Base-by-base conservation (phyloP, 1,284 basidiomycete species). In the Cutaneotrichosporon curvatum region DNA sequence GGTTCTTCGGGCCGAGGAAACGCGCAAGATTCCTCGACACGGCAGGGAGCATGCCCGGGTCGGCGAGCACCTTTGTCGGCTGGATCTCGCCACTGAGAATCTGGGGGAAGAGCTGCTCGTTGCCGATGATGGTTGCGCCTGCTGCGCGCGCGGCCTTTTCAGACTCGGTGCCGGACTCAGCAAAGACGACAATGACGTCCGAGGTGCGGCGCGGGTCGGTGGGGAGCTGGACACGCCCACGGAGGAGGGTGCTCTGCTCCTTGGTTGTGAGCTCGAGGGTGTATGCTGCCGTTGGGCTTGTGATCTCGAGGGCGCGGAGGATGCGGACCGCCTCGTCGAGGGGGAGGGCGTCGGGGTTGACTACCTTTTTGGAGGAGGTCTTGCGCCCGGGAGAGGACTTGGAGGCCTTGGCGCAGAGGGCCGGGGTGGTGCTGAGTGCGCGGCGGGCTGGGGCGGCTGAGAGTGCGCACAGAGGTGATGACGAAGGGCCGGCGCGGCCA, bases 1-100 rank as follows among this genome's bases (percentile, higher is more conserved):
- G 73, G 53, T 92, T 92, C 51, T 88, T 83, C 35, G 90, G 92
- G 63, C 94, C 95, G 21, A 98, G 78, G 50, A 88, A 81, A 57
- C 92, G 83, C 28, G 91, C 92, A 7, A 97, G 78, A 58, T 80
- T 80, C 12, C 83, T 81, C 20, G 85, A 83, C 51, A 97, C 86
- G 28, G 80, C 73, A 22, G 82, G 79, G 48, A 95, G 80, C 60
- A 96, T 79, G 15, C 80, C 78, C 4, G 87, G 81, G 0, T 88
- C 90, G 43, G 84, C 85, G 20, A 98, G 78, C 56, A 65, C 61
- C 47, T 67, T 66, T 11, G 65, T 68, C 8, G 69, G 67, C 6
- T 38, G 18, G 39, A 72, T 61, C 45, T 65, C 62, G 2, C 65
- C 71, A 6, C 45, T 51, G 14, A 70, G 48, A 25, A 71, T 55